Conservation (phyloP, 2,329 filamentous ascomycete species). For the Claviceps pazoutovae region DNA sequence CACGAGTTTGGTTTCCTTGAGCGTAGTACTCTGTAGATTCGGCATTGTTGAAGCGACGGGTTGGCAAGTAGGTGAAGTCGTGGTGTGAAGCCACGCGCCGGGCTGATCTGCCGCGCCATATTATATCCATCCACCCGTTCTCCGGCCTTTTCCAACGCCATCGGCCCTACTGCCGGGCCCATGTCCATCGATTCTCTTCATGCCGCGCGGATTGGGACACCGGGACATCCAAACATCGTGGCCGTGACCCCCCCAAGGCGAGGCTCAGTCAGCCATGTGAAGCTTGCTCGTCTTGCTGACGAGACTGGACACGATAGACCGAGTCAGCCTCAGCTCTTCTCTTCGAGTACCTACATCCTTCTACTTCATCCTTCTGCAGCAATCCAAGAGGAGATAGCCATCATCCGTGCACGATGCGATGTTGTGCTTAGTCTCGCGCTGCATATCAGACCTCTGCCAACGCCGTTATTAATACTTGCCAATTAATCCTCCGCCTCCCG, state of each 20-base stretch:
- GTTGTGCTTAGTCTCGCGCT: neutral
- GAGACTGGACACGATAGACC: neutral
- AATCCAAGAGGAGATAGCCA: neutral
- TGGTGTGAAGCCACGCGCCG: too few species aligned
- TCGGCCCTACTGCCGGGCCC: neutral
- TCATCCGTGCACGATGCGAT: neutral
- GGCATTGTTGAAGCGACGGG: too few species aligned
- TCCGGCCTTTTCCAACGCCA: neutral
- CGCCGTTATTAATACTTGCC: neutral
- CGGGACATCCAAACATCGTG: neutral
- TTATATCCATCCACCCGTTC: too few species aligned
- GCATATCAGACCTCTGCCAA: neutral
- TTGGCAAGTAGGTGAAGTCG: too few species aligned
- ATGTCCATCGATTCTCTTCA: neutral
- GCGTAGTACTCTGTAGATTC: too few species aligned
- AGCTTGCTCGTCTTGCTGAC: conserved; percentile 1
- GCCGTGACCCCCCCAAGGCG: neutral
- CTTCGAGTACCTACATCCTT: neutral
- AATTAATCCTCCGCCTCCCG: neutral
- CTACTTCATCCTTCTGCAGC: neutral
- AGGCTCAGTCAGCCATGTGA: neutral
- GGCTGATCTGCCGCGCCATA: too few species aligned
- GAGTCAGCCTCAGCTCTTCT: neutral
- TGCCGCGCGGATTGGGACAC: neutral
- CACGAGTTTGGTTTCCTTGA: too few species aligned